Conservation (phyloP, 2,329 filamentous ascomycete species). For the Exophiala sideris region DNA sequence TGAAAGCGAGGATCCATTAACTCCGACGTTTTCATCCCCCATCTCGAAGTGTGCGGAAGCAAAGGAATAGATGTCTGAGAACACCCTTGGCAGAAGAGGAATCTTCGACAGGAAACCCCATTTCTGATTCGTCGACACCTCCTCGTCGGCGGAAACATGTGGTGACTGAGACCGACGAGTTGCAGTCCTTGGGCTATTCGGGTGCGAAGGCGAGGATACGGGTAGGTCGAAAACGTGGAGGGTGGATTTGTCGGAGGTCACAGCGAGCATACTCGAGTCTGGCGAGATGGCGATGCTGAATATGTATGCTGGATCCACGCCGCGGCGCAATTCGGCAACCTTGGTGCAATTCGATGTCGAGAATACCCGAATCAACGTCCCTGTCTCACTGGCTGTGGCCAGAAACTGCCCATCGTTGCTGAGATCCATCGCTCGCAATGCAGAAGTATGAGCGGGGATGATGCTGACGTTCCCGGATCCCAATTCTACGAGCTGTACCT, state of each 20-base stretch:
- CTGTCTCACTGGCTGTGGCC: conserved; percentile 86
- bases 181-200: conserved; percentile 33
- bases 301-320: conserved; percentile 81
- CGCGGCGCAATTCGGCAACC: conserved; percentile 79
- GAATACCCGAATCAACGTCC: conserved; percentile 85
- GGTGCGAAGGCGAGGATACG: conserved; percentile 36
- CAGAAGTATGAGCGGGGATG: conserved; percentile 81
- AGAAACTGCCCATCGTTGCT: conserved; percentile 76
- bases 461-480: conserved; percentile 81
- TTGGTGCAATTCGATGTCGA: conserved; percentile 75
- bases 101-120: conserved; percentile 84
- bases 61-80: conserved; percentile 87
- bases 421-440: conserved; percentile 73
- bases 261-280: conserved; percentile 73
- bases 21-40: conserved; percentile 62
- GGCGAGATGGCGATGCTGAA: conserved; percentile 88
- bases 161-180: conserved; percentile 25
- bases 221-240: conserved; percentile 90
- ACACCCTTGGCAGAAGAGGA: conserved; percentile 78
- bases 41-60: conserved; percentile 77
- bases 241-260: conserved; percentile 94
- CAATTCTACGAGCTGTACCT: conserved; percentile 83
- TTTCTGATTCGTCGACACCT: conserved; percentile 57
- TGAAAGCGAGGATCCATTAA: conserved; percentile 32
- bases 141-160: conserved; percentile 39